A percentile compares a stretch with the other conserved stretches of the same genome.
Evolutionary conservation across 805 yeast genomes (phyloP).

Genomic region (Candida berthetii): DNA sequence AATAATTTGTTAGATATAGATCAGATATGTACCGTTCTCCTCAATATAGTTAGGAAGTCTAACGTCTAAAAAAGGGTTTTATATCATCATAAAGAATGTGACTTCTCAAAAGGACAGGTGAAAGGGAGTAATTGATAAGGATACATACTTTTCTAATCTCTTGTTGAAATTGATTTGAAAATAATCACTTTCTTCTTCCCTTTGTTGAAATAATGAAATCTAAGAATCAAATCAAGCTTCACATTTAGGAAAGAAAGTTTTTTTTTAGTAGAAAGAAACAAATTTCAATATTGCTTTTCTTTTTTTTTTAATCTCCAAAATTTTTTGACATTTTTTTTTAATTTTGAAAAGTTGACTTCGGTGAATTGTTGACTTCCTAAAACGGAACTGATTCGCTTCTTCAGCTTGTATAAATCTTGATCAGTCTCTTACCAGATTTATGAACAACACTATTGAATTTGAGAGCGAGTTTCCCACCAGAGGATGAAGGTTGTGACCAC

Average conservation of each 20-base stretch:
- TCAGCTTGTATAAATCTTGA: not conserved
- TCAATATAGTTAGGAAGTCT: constrained; percentile 24
- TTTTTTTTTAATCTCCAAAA: no score
- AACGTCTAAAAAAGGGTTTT: constrained; percentile 21
- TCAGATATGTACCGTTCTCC: constrained; percentile 18
- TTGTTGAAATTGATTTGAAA: no score
- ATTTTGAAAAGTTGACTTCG: no score
- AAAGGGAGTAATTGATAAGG: no score
- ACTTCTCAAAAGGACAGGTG: not conserved
- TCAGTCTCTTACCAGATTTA: constrained; percentile 34
- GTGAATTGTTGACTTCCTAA: not conserved
- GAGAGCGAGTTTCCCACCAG: constrained; percentile 55
- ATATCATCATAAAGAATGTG: constrained; percentile 8
- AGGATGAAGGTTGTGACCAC: constrained; percentile 69
- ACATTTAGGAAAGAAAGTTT: no score
- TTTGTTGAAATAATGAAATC: no score
- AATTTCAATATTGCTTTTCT: no score
- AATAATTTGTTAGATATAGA: no score
- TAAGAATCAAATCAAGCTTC: no score
- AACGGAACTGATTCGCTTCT: not conserved
- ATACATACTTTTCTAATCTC: not conserved
- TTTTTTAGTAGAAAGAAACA: no score
- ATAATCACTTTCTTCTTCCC: no score
- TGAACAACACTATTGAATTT: constrained; percentile 51
- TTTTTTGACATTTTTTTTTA: no score